These are phyloP conservation scores for Colletotrichum abscissum DNA, from an alignment of 2,329 filamentous ascomycete genomes.

Conservation along the genomic window DNA sequence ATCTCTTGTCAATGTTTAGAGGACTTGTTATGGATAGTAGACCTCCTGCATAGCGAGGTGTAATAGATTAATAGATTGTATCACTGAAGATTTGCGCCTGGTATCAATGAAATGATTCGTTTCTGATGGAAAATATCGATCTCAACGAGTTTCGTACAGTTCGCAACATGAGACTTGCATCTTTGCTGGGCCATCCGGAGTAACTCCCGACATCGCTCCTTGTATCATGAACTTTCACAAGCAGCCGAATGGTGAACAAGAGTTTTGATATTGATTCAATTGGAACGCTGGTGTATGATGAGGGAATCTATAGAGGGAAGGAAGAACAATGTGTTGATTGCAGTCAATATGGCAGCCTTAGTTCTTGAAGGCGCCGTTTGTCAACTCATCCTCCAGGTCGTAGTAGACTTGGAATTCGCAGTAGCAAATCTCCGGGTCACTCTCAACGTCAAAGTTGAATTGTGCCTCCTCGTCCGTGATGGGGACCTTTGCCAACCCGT, in stretches of 20 bases:
- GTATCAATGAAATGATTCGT: too few relatives aligned
- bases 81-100: too few relatives aligned
- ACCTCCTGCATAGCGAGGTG: too few relatives aligned
- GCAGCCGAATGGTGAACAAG: too few relatives aligned
- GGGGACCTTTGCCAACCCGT: conserved; percentile 47
- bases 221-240: too few relatives aligned
- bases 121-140: too few relatives aligned
- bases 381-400: conserved; percentile 34
- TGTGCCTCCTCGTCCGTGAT: conserved; percentile 55
- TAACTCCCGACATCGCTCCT: too few relatives aligned
- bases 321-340: neutral
- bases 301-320: neutral
- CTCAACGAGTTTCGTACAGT: too few relatives aligned
- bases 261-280: neutral
- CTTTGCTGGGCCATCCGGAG: too few relatives aligned
- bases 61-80: too few relatives aligned
- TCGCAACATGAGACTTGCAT: too few relatives aligned
- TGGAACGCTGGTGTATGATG: neutral
- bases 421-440: conserved; percentile 37
- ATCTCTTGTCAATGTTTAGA: neutral
- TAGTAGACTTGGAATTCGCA: conserved; percentile 38
- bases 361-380: conserved; percentile 31
- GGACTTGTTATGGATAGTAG: neutral
- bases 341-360: neutral
- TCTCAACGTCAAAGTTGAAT: conserved; percentile 42